Evolutionary conservation across 805 yeast genomes (phyloP).

Genomic region (Candida boleticola): DNA sequence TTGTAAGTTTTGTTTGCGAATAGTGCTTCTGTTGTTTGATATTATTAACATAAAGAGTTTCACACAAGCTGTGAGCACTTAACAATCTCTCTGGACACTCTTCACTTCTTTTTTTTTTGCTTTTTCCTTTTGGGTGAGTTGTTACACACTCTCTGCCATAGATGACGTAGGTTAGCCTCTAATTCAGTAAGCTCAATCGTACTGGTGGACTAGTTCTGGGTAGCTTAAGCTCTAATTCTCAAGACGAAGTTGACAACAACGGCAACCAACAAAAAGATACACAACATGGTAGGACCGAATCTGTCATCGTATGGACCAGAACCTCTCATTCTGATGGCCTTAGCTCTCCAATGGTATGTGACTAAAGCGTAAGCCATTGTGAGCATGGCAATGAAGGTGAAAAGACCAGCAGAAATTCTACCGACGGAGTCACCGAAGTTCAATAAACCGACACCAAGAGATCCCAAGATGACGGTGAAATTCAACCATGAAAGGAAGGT

Average conservation of each 20-base stretch:
- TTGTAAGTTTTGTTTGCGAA: no score
- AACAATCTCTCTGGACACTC: no score
- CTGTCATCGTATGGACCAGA: slow-evolving; percentile 99
- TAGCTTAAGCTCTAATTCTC: slow-evolving; percentile 63
- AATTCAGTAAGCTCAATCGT: no score
- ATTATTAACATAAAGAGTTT: no score
- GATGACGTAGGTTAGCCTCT: no score
- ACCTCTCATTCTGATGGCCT: slow-evolving; percentile 96
- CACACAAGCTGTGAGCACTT: no score
- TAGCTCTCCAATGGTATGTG: slow-evolving; percentile 99
- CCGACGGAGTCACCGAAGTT: slow-evolving; percentile 96
- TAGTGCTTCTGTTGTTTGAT: no score
- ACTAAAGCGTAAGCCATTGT: slow-evolving; percentile 95
- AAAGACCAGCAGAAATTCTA: slow-evolving; percentile 86
- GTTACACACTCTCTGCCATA: background rate
- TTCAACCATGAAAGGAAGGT: slow-evolving; percentile 98
- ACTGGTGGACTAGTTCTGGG: no score
- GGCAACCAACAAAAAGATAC: slow-evolving; percentile 88
- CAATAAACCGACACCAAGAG: slow-evolving; percentile 90
- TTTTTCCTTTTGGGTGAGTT: background rate
- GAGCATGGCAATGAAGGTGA: slow-evolving; percentile 95
- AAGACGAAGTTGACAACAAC: slow-evolving; percentile 89
- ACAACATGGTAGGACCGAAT: slow-evolving; percentile 96
- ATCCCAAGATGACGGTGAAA: slow-evolving; percentile 97
- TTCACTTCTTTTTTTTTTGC: background rate